Evolutionary conservation across 2,329 filamentous ascomycete species (phyloP).

Genomic region (Mycosphaerella sp.): DNA sequence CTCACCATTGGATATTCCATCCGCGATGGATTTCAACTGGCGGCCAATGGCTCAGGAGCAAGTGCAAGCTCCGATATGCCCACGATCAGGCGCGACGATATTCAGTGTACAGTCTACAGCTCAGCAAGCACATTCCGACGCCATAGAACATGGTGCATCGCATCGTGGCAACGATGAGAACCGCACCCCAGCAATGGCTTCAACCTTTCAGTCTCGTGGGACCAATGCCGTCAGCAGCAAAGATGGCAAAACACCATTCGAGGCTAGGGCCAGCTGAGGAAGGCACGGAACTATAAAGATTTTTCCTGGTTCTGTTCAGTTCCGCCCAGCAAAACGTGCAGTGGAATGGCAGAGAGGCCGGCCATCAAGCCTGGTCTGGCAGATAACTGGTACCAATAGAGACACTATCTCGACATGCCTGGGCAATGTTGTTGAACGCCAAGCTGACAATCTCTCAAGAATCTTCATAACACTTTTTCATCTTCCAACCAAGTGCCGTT

Average conservation of each 20-base stretch:
- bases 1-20: no score
- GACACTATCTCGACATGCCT: not conserved
- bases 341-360: not conserved
- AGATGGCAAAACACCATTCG: not conserved
- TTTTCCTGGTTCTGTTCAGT: not conserved
- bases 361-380: slow-evolving; percentile 3
- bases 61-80: not conserved
- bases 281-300: not conserved
- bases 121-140: no score
- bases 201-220: not conserved
- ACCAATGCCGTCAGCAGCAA: not conserved
- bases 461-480: no score
- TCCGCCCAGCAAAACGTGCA: not conserved
- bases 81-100: not conserved
- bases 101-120: not conserved
- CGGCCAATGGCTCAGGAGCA: not conserved
- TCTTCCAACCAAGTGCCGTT: no score
- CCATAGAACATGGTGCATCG: no score
- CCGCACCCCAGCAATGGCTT: not conserved
- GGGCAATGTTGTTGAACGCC: not conserved
- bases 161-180: not conserved
- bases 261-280: not conserved
- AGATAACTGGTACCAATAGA: slow-evolving; percentile 4
- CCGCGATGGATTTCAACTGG: no score
- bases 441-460: no score